Conservation (phyloP, 2,329 filamentous ascomycete genomes). For the Periconia digitata region DNA sequence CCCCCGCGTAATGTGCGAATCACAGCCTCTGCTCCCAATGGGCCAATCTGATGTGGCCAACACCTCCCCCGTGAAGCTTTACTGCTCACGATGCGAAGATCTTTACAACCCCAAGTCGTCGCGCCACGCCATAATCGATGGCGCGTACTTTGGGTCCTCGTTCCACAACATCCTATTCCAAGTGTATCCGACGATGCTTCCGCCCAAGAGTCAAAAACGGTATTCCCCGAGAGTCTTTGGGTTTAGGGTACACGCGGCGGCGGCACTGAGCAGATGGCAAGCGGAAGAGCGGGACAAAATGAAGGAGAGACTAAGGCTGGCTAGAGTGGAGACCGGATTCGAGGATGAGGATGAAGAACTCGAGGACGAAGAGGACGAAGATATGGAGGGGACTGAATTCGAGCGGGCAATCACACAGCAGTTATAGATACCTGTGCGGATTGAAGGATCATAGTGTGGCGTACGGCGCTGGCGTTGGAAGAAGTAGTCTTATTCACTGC, state of each 20-base stretch:
- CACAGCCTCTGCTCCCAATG: conserved; percentile 91
- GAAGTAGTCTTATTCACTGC: not conserved
- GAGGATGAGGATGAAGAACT: conserved; percentile 66
- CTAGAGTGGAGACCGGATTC: conserved; percentile 75
- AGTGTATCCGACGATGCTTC: conserved; percentile 89
- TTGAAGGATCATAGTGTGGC: conserved; percentile 10
- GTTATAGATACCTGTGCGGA: conserved; percentile 6
- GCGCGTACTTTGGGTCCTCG: conserved; percentile 95
- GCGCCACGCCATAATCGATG: conserved; percentile 91
- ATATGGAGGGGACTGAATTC: conserved; percentile 38
- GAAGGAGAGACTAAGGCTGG: conserved; percentile 72
- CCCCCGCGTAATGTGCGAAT: conserved; percentile 91
- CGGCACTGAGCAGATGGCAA: conserved; percentile 90
- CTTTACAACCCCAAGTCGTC: conserved; percentile 99
- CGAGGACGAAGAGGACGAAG: conserved; percentile 59
- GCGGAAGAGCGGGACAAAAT: conserved; percentile 77
- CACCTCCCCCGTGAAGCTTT: conserved; percentile 90
- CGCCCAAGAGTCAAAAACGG: conserved; percentile 79
- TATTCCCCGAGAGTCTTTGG: conserved; percentile 92
- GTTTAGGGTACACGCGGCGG: conserved; percentile 90
- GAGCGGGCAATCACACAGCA: conserved; percentile 26
- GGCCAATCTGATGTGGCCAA: conserved; percentile 88
- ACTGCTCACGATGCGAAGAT: conserved; percentile 96
- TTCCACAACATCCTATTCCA: conserved; percentile 99
- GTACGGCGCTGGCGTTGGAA: conserved; percentile 3